Evolutionary conservation across 202 grass and related monocot species (phyloP).

Genomic region (Brachypodium distachyon): DNA sequence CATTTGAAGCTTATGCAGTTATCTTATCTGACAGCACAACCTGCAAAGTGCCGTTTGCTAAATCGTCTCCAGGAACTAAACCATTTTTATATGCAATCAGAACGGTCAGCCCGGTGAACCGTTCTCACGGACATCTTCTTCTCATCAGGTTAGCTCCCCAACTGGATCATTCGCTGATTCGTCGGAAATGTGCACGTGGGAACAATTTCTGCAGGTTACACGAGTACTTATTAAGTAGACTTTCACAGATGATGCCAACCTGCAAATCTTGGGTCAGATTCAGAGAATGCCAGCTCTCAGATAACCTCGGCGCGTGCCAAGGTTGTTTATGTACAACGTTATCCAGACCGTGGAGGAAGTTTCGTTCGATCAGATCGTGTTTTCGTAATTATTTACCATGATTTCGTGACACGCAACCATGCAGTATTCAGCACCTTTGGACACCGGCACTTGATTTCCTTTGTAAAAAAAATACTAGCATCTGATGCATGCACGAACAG

Average conservation of each 20-base stretch:
- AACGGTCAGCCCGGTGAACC: slow-evolving; percentile 4
- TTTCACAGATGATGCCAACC: background rate
- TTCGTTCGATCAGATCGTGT: background rate
- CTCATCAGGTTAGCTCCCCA: background rate
- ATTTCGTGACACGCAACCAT: background rate
- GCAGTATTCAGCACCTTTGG: background rate
- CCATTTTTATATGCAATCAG: background rate
- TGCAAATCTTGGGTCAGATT: background rate
- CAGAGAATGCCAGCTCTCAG: slow-evolving; percentile 14
- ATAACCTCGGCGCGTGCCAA: background rate
- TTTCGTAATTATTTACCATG: background rate
- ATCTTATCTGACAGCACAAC: background rate
- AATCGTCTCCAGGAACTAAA: background rate
- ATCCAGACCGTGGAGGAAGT: slow-evolving; percentile 9
- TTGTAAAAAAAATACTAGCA: too few relatives aligned
- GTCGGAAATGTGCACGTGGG: slow-evolving; percentile 17
- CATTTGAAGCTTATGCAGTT: background rate
- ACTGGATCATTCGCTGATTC: background rate
- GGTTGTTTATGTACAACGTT: background rate
- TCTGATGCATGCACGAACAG: too few relatives aligned
- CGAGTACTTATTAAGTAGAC: too few relatives aligned
- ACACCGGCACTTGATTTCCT: background rate
- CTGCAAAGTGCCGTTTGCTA: too few relatives aligned
- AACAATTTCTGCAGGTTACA: background rate
- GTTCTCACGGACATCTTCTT: background rate